Base-by-base conservation (phyloP, 352 stramenopile species). In the Globisporangium recalcitrans region DNA sequence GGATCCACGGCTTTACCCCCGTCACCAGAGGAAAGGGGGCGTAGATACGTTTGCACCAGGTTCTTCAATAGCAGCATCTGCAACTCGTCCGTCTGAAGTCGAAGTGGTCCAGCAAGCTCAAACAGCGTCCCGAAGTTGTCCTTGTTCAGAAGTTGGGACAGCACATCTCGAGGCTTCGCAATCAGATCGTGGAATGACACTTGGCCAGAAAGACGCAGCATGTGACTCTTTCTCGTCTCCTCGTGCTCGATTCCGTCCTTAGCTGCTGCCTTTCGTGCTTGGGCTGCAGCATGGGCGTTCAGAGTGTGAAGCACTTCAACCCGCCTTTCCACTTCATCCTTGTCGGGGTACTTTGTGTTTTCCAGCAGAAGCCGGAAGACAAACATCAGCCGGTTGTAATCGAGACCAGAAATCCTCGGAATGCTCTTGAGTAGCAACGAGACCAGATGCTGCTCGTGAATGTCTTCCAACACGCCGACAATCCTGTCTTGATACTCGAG, bases 401-500 rank as follows among this genome's bases (percentile, higher is more conserved):
- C 85, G 7, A 61, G 69, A 1, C 79, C 78, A 1, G 63, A 65
- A 6, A 92, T 60, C 40, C 79, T 83, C 0, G 73, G 63, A 4
- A 92, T 71, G 24, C 65, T 78, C 62, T 85, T 85, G 0, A 92
- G 64, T 36, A 91, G 64, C 58, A 91, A 22, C 13, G 72, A 64
- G 3, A 83, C 36, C 29, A 91, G 72, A 54, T 81, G 71, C 31
- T 88, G 75, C 42, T 92, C 74, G 46, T 94, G 85, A 29, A 94
- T 88, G 16, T 92, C 85, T 6, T 91, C 81, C 6, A 94, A 56
- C 4, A 94, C 85, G 13, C 82, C 81, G 19, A 78, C 78, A 48
- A 94, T 89, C 26, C 81, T 82, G 68, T 90, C 80, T 67, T 87
- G 78, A 31, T 94, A 94, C 38, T 88, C 82, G 5, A 79, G 62